phyloP scores from a whole-genome alignment of 192 early-diverging fungal genomes.

The Chytriomyces confervae region DNA sequence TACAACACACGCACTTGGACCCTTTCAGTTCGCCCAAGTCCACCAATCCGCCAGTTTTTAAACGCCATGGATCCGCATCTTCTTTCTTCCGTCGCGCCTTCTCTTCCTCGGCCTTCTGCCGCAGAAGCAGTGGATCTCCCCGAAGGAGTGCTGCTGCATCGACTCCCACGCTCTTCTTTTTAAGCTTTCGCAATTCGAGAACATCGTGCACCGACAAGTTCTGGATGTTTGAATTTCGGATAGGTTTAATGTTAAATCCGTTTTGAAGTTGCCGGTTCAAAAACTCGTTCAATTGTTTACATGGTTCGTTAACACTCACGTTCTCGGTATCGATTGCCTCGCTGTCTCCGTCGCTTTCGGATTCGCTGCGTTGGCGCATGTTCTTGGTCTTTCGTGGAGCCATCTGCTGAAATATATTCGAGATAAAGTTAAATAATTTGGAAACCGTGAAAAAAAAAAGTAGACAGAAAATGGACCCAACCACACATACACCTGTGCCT shows the following conservation, averaged over 20 bases:
- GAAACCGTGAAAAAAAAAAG: neutral
- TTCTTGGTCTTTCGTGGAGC: neutral
- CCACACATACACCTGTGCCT: constrained; percentile 9
- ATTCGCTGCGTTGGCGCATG: neutral
- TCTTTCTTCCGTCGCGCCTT: constrained; percentile 44
- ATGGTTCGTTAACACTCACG: neutral
- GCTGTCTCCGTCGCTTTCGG: neutral
- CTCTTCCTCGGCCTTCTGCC: constrained; percentile 9
- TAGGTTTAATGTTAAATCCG: no score
- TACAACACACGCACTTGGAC: constrained; percentile 10
- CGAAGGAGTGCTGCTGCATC: constrained; percentile 9
- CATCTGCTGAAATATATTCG: neutral
- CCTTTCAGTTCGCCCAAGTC: constrained; percentile 55
- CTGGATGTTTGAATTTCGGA: neutral
- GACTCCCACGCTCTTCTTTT: constrained; percentile 1
- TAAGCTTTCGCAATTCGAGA: constrained; percentile 25
- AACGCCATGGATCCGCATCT: constrained; percentile 61
- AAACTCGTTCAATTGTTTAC: neutral
- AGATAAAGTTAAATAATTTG: neutral
- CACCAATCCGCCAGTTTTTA: constrained; percentile 60
- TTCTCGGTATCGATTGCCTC: neutral
- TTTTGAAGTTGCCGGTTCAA: neutral
- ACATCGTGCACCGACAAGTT: constrained; percentile 7
- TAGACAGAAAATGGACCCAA: neutral
- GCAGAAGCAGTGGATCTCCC: constrained; percentile 14